Evolutionary conservation across 2,329 filamentous ascomycete species (phyloP), one percentile per base, ranked within the genome.

Genomic region (Hirsutella thompsonii): DNA sequence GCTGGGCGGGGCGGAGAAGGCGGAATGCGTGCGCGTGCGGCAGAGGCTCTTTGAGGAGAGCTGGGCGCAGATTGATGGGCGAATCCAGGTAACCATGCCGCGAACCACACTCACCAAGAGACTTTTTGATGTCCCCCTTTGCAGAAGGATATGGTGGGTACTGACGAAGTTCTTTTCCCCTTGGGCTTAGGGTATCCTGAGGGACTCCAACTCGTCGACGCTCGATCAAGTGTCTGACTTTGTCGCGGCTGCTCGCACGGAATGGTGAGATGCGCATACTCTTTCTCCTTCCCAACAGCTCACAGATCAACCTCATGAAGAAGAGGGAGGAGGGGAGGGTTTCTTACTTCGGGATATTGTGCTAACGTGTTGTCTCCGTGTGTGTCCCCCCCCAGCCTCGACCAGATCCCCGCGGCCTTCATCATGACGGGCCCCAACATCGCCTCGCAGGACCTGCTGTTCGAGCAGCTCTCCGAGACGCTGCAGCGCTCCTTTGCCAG

Each of bases 401-500:
- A 65, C 37, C 74, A 72, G 54, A 72, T 86, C 32, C 78, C 81
- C 0, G 74, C 81, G 8, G 81, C 75, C 2, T 80, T 90, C 49
- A 77, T 90, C 49, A 73, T 86, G 44, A 83, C 83, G 8, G 86
- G 85, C 0, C 82, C 85, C 8, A 87, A 85, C 47, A 81, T 88
- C 49, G 79, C 83, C 29, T 82, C 81, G 2, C 82, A 88, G 56
- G 74, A 78, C 34, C 66, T 83, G 11, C 68, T 89, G n/a, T 88
- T 88, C 49, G 68, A 76, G 43, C 81, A 86, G 56, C 62, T 89
- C 10, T 71, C 74, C 11, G 70, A 75, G 44, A 62, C 61, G n/a
- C 60, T 80, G n/a, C 61, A 63, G 51, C 48, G 56, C 45, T 57
- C 68, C 38, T 56, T 62, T 20, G 52, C 62, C 16, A 75, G 76